phyloP scores from a whole-genome alignment of 768 basidiomycete genomes.

The Omphalotus guepiniiformis region DNA sequence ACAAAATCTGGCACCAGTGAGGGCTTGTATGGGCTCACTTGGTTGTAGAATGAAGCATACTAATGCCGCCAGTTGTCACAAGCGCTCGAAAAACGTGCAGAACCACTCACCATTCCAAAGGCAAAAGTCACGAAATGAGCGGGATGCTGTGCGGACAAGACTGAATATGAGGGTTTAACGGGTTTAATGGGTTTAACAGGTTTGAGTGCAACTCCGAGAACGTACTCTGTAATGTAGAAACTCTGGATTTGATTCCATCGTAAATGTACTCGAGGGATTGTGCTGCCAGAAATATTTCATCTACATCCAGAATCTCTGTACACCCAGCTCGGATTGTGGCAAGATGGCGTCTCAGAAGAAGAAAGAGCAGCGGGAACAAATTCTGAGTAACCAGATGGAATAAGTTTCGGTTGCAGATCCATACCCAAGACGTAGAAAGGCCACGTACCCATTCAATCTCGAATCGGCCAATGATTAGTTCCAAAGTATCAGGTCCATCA shows the following conservation, averaged over 20 bases:
- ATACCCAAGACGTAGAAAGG: not conserved
- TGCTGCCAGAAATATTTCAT: not conserved
- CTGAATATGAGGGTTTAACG: too few species aligned
- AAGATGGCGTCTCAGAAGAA: not conserved
- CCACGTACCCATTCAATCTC: constrained; percentile 11
- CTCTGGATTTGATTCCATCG: not conserved
- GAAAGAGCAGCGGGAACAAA: not conserved
- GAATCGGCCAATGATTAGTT: constrained; percentile 8
- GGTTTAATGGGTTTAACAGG: too few species aligned
- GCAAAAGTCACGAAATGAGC: too few species aligned
- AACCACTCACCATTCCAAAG: too few species aligned
- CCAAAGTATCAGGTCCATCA: constrained; percentile 8
- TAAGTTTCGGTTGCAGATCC: not conserved
- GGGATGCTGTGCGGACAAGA: too few species aligned
- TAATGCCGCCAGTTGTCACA: too few species aligned
- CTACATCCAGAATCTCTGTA: not conserved
- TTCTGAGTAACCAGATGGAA: not conserved
- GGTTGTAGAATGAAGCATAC: too few species aligned
- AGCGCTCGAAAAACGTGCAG: too few species aligned
- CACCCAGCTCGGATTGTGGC: not conserved
- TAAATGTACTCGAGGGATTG: not conserved
- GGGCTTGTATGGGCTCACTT: too few species aligned
- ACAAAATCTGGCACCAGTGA: too few species aligned
- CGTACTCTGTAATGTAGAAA: not conserved
- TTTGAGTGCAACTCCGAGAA: too few species aligned